These are phyloP conservation scores for Nicotiana obtusifolia DNA, from an alignment of 257 asterid genomes.

Conservation along the genomic window DNA sequence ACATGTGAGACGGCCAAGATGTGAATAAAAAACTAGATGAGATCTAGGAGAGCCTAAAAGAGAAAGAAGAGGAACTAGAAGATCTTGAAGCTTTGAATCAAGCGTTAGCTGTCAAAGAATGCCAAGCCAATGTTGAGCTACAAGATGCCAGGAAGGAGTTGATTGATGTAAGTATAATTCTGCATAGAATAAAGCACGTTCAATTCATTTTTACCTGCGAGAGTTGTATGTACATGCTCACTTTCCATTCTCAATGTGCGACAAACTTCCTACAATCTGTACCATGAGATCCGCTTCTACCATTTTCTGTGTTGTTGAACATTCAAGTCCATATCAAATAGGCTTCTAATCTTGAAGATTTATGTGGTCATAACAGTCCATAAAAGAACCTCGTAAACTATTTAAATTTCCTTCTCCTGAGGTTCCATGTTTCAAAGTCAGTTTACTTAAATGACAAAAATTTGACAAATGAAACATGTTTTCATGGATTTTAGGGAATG, in stretches of 20 bases:
- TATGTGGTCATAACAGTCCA: neutral
- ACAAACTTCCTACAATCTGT: neutral
- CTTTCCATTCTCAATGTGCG: neutral
- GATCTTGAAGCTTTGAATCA: slow-evolving; percentile 32
- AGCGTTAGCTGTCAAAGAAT: slow-evolving; percentile 33
- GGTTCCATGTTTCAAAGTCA: neutral
- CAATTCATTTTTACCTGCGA: neutral
- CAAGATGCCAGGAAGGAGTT: slow-evolving; percentile 67
- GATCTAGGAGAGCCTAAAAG: slow-evolving; percentile 43
- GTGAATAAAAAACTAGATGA: slow-evolving; percentile 31
- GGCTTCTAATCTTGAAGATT: neutral
- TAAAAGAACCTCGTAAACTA: neutral
- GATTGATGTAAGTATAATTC: slow-evolving; percentile 34
- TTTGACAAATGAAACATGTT: neutral
- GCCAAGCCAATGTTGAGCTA: slow-evolving; percentile 51
- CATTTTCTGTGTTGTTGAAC: neutral
- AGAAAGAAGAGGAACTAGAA: slow-evolving; percentile 49
- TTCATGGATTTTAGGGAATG: neutral
- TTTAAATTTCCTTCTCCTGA: neutral
- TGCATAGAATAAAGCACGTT: neutral
- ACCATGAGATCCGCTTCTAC: neutral
- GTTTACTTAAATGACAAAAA: neutral
- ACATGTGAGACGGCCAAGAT: slow-evolving; percentile 48
- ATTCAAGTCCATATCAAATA: neutral
- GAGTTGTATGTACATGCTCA: neutral